A percentile compares a stretch with the other conserved stretches of the same genome.
Evolutionary conservation across 139 green algal genomes (phyloP).

Genomic region (Bryopsis sp.): DNA sequence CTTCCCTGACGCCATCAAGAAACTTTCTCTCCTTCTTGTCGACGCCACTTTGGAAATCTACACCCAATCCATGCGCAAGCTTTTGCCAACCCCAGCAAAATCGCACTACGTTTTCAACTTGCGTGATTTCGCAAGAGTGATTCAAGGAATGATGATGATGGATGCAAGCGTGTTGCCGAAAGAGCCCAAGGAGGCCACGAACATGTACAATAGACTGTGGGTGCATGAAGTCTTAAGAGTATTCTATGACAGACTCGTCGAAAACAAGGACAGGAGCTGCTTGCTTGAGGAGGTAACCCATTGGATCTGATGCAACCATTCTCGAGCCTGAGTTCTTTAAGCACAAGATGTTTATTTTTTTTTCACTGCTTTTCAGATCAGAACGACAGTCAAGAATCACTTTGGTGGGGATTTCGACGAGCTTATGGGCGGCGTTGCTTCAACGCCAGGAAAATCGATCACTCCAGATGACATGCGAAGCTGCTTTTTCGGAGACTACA

Average conservation of each 20-base stretch:
- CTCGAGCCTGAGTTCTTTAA: neutral
- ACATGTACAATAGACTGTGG: conserved; percentile 58
- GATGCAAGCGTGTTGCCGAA: conserved; percentile 16
- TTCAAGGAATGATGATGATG: conserved; percentile 40
- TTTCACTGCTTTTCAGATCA: conserved; percentile 7
- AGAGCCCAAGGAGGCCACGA: neutral
- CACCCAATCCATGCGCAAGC: conserved; percentile 41
- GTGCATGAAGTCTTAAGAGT: conserved; percentile 64
- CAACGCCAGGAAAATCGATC: conserved; percentile 6
- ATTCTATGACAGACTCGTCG: conserved; percentile 65
- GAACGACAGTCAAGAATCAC: conserved; percentile 12
- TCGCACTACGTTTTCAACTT: conserved; percentile 80
- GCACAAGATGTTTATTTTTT: neutral
- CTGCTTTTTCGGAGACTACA: conserved; percentile 73
- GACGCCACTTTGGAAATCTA: conserved; percentile 60
- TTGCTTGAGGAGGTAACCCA: conserved; percentile 44
- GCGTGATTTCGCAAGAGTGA: conserved; percentile 63
- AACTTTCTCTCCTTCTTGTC: conserved; percentile 32
- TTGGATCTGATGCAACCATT: neutral
- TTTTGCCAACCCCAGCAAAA: conserved; percentile 69
- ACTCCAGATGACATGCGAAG: conserved; percentile 41
- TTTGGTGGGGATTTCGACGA: neutral
- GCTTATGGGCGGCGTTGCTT: neutral
- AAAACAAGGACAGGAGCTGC: conserved; percentile 55
- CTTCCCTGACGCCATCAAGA: conserved; percentile 38